A percentile compares a stretch with the other conserved stretches of the same genome.
Evolutionary conservation across 2,329 filamentous ascomycete species (phyloP).

Genomic region (Penicillium sp.): DNA sequence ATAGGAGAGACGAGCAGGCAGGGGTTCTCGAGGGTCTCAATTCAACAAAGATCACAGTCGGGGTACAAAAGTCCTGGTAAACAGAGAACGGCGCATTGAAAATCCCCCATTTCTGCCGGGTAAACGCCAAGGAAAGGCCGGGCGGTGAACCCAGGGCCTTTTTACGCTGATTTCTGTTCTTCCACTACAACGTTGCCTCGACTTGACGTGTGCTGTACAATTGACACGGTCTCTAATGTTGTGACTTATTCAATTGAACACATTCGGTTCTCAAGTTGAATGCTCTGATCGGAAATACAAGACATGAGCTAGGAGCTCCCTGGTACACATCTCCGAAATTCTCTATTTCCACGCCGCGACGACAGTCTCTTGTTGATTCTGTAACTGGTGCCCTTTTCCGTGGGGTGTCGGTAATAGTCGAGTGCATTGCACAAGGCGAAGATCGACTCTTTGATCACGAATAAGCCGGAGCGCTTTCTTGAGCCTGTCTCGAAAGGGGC

Average conservation of each 20-base stretch:
- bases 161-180: conserved; percentile 1
- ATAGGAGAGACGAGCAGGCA: background rate
- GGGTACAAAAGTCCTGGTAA: background rate
- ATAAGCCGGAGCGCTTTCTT: conserved; percentile 99
- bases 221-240: conserved; percentile 10
- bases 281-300: background rate
- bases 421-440: conserved; percentile 73
- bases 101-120: conserved; percentile 4
- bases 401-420: conserved; percentile 72
- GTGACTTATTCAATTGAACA: conserved; percentile 2
- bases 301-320: background rate
- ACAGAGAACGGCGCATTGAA: conserved; percentile 2
- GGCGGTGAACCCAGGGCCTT: conserved; percentile 3
- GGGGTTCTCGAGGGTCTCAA: background rate
- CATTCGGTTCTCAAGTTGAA: background rate
- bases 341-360: conserved; percentile 48
- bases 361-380: conserved; percentile 53
- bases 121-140: conserved; percentile 4
- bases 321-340: background rate
- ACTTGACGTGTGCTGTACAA: background rate
- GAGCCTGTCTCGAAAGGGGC: conserved; percentile 76
- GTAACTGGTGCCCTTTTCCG: conserved; percentile 61
- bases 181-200: background rate
- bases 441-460: conserved; percentile 75
- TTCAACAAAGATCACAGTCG: background rate